phyloP scores from a whole-genome alignment of 106 monocot species.

The Apostasia ramifera region DNA sequence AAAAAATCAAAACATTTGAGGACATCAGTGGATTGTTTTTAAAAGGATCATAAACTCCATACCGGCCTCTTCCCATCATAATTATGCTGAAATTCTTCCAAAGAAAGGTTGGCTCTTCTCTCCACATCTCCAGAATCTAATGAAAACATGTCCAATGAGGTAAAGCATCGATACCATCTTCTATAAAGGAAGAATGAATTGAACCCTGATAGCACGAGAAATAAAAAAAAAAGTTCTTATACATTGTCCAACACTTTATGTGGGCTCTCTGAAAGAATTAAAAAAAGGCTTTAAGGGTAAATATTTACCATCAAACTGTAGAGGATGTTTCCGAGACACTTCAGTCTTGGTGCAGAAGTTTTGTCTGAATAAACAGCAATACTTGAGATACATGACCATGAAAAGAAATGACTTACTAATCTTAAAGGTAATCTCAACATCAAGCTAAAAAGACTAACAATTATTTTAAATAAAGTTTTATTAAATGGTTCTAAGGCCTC shows the following conservation, averaged over 20 bases:
- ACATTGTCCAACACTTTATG: not conserved
- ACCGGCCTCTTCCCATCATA: conserved; percentile 78
- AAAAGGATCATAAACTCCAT: not conserved
- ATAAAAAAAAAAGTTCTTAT: not conserved
- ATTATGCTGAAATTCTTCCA: conserved; percentile 49
- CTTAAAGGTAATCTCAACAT: too few species aligned
- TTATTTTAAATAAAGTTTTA: too few species aligned
- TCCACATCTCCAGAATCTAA: conserved; percentile 51
- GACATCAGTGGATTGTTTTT: not conserved
- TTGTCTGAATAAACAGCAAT: conserved; percentile 37
- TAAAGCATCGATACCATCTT: conserved; percentile 94
- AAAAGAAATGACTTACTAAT: not conserved
- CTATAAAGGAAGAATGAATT: conserved; percentile 68
- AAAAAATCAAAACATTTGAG: too few species aligned
- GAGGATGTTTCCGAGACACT: conserved; percentile 18
- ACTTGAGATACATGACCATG: conserved; percentile 1
- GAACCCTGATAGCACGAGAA: conserved; percentile 59
- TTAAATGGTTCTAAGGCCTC: too few species aligned
- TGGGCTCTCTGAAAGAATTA: not conserved
- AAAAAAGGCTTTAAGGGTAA: conserved; percentile 1
- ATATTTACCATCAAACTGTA: conserved; percentile 71
- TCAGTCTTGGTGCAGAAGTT: conserved; percentile 27
- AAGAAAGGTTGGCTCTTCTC: conserved; percentile 45
- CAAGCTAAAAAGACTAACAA: too few species aligned
- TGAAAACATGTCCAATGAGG: conserved; percentile 51